phyloP scores from a whole-genome alignment of 768 basidiomycete genomes.

The Sporobolomyces phaffii region DNA sequence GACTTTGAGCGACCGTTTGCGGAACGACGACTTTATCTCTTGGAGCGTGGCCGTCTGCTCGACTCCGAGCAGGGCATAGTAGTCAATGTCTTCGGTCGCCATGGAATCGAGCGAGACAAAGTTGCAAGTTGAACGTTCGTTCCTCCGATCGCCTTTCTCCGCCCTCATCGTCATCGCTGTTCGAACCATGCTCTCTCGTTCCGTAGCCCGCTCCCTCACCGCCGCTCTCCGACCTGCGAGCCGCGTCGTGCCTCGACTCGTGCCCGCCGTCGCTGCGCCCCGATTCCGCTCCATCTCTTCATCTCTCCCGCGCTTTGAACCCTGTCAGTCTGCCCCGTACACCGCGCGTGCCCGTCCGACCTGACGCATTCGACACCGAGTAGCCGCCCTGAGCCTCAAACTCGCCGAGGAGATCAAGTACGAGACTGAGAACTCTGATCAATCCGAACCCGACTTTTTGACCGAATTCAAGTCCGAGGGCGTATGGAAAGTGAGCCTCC shows the following conservation, averaged over 20 bases:
- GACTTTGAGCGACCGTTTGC: conserved; percentile 40
- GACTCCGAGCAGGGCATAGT: conserved; percentile 40
- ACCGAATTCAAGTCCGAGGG: conserved; percentile 65
- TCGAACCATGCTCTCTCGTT: conserved; percentile 7
- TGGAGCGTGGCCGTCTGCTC: conserved; percentile 19
- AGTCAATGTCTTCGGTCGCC: conserved; percentile 31
- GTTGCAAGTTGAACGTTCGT: too few species aligned
- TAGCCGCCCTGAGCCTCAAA: conserved; percentile 62
- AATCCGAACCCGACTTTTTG: conserved; percentile 65
- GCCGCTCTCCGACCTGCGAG: conserved; percentile 7
- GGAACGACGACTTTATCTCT: conserved; percentile 39
- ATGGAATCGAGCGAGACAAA: too few species aligned
- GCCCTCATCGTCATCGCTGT: too few species aligned
- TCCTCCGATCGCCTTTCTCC: too few species aligned
- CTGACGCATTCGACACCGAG: background rate
- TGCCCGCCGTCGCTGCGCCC: background rate
- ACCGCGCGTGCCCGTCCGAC: background rate
- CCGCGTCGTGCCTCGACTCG: background rate
- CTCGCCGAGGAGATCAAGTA: conserved; percentile 76
- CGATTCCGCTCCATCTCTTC: conserved; percentile 7
- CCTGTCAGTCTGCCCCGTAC: conserved; percentile 6
- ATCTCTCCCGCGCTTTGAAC: conserved; percentile 20
- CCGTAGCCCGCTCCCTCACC: background rate
- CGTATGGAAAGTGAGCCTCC: conserved; percentile 64
- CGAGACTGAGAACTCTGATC: conserved; percentile 59